These are phyloP conservation scores for Neonothopanus nambi DNA, from an alignment of 1,284 basidiomycete species.

Conservation along the genomic window DNA sequence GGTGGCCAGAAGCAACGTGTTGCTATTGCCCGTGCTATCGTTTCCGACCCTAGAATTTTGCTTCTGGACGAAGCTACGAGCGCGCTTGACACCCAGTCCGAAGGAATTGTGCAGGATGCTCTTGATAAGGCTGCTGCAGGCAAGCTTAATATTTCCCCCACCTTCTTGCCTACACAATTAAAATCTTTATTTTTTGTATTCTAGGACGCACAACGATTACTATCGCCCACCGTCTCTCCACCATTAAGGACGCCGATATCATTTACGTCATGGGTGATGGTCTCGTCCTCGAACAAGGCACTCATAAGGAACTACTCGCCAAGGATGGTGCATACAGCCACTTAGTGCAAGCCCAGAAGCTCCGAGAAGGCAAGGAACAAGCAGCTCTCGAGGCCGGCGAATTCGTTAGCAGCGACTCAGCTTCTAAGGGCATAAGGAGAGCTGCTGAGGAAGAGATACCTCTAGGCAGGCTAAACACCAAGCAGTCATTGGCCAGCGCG, in stretches of 20 bases:
- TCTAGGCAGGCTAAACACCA: conserved; percentile 66
- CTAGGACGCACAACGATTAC: conserved; percentile 78
- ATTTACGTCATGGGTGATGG: conserved; percentile 92
- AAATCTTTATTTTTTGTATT: too few species aligned
- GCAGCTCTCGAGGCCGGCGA: conserved; percentile 26
- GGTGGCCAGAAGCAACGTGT: conserved; percentile 94
- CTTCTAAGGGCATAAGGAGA: conserved; percentile 54
- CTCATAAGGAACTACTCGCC: conserved; percentile 75
- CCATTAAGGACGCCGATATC: conserved; percentile 79
- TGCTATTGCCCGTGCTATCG: conserved; percentile 91
- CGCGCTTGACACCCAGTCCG: conserved; percentile 88
- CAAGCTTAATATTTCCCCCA: conserved; percentile 44
- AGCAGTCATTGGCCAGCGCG: conserved; percentile 70
- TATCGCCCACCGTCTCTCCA: conserved; percentile 76
- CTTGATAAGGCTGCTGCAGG: conserved; percentile 86
- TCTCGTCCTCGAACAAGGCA: conserved; percentile 82
- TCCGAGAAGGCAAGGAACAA: conserved; percentile 54
- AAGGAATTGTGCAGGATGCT: conserved; percentile 93
- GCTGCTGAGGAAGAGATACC: conserved; percentile 57
- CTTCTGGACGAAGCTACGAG: conserved; percentile 88
- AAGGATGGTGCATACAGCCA: conserved; percentile 71
- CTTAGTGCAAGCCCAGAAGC: conserved; percentile 82
- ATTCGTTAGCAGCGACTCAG: conserved; percentile 31
- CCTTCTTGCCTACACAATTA: too few species aligned
- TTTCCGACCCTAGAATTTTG: conserved; percentile 85